phyloP scores from a whole-genome alignment of 768 basidiomycete species.

The Tylopilus sp. region DNA sequence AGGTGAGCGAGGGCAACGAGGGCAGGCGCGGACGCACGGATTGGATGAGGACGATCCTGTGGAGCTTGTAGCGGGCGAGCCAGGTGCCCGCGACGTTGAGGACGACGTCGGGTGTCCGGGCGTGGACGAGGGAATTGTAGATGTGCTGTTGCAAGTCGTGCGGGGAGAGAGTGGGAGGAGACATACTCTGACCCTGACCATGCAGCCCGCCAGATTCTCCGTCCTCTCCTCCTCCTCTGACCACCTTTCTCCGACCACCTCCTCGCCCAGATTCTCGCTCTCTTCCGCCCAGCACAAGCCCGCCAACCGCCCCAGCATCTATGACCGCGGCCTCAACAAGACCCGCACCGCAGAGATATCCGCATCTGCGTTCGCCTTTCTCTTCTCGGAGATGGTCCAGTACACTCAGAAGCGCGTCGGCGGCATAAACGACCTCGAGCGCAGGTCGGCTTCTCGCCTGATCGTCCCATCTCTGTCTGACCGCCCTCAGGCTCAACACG shows the following conservation, averaged over 20 bases:
- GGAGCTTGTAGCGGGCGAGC: conserved; percentile 74
- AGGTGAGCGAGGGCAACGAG: not conserved
- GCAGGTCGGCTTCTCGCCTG: conserved; percentile 53
- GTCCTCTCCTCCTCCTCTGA: not conserved
- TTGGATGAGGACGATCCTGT: conserved; percentile 86
- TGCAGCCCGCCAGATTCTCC: conserved; percentile 1
- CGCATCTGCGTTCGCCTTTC: conserved; percentile 78
- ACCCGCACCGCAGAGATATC: conserved; percentile 82
- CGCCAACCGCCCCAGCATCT: conserved; percentile 65
- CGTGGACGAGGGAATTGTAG: conserved; percentile 68
- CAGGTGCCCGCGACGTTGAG: conserved; percentile 65
- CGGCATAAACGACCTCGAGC: conserved; percentile 93
- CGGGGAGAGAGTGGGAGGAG: conserved; percentile 44
- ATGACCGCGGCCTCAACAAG: conserved; percentile 89
- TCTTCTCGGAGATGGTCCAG: conserved; percentile 91
- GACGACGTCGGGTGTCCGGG: conserved; percentile 74
- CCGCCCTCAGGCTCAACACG: conserved; percentile 67
- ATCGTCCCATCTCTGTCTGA: not conserved
- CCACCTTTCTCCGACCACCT: conserved; percentile 43
- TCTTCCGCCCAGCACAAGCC: conserved; percentile 49
- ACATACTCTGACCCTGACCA: too few species aligned
- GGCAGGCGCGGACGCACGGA: conserved; percentile 47
- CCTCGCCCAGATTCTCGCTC: conserved; percentile 69
- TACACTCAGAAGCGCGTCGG: conserved; percentile 95
- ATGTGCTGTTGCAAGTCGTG: conserved; percentile 69